Conservation (phyloP, 108 stramenopile genomes). For the Pseudonitzschia delicatissima region DNA sequence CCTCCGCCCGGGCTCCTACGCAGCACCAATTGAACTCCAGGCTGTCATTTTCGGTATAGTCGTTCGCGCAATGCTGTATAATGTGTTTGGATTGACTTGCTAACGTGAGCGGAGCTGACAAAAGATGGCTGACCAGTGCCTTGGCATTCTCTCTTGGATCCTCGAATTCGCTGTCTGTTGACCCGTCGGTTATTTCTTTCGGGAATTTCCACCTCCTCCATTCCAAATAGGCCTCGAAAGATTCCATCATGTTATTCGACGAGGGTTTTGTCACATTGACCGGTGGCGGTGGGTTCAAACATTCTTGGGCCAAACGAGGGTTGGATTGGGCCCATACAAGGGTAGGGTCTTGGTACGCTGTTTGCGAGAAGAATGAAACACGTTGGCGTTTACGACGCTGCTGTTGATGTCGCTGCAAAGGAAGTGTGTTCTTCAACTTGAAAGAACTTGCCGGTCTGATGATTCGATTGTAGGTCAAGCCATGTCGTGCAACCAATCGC, state of each 20-base stretch:
- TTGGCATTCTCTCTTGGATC: conserved; percentile 26
- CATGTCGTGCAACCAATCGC: not conserved
- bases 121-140: conserved; percentile 60
- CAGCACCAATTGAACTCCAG: conserved; percentile 43
- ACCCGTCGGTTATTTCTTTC: not conserved
- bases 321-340: conserved; percentile 29
- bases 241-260: not conserved
- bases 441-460: not conserved
- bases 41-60: not conserved
- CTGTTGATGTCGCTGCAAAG: not conserved
- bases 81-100: conserved; percentile 19
- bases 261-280: not conserved
- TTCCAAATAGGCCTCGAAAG: conserved; percentile 50
- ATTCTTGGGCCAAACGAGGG: conserved; percentile 21
- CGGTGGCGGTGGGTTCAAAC: conserved; percentile 19
- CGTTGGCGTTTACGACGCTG: not conserved
- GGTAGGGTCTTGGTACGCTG: conserved; percentile 17
- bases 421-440: not conserved
- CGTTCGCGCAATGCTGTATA: not conserved
- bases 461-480: not conserved
- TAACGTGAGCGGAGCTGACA: conserved; percentile 75
- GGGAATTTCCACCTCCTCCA: conserved; percentile 51
- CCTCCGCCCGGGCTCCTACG: conserved; percentile 85
- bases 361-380: not conserved
- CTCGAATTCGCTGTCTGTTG: conserved; percentile 12